phyloP scores from a whole-genome alignment of 306 rosid species.

The Parietaria judaica region DNA sequence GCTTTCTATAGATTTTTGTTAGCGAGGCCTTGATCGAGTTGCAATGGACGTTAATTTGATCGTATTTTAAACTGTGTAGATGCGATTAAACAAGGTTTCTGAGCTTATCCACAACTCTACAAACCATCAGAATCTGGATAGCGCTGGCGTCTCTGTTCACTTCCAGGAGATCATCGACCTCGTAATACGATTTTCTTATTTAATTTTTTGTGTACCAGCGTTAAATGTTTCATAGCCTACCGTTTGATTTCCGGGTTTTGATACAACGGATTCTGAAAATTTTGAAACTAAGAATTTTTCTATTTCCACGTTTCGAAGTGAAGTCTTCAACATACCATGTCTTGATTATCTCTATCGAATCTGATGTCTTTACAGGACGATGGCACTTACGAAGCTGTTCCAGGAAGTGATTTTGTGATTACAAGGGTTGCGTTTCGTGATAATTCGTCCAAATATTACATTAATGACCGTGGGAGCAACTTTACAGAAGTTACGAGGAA shows the following conservation, averaged over 20 bases:
- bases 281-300: background rate
- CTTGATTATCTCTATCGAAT: too few species aligned
- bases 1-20: background rate
- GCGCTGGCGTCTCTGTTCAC: conserved; percentile 92
- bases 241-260: too few species aligned
- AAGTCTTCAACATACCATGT: background rate
- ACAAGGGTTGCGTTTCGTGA: conserved; percentile 85
- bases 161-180: conserved; percentile 82
- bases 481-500: conserved; percentile 94
- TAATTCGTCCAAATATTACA: conserved; percentile 84
- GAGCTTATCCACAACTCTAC: conserved; percentile 96
- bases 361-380: conserved; percentile 39
- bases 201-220: background rate
- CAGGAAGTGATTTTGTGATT: conserved; percentile 81
- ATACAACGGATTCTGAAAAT: too few species aligned
- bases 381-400: conserved; percentile 63
- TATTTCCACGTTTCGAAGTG: background rate
- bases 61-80: conserved; percentile 30
- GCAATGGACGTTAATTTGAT: background rate
- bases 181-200: conserved; percentile 31
- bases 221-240: background rate
- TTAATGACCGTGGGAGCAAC: conserved; percentile 73
- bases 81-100: conserved; percentile 91
- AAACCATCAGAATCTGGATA: conserved; percentile 82
- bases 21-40: background rate